Base-by-base conservation (phyloP, 1,284 basidiomycete genomes). In the Anthracocystis setariae region DNA sequence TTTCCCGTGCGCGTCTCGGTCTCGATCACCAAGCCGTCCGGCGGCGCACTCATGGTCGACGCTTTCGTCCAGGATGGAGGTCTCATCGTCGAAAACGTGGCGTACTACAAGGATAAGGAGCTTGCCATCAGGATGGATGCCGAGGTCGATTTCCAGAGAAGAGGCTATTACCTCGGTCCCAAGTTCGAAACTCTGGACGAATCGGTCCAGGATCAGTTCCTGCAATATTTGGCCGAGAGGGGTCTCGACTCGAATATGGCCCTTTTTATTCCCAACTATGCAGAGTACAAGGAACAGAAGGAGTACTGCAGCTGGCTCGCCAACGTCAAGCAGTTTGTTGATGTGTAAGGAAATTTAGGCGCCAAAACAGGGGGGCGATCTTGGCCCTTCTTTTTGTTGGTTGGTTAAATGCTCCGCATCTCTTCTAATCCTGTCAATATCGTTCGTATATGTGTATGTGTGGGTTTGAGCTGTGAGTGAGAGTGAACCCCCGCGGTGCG, bases 291-390 rank as follows among this genome's bases (percentile, higher is more conserved):
- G 72, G 81, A 82, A 65, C 81, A 82, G 73, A 68, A 63, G 15
- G 94, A 97, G 86, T 98, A 98, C 84, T 88, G 94, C 79, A 86
- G 86, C 73, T 98, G 94, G 94, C 86, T 98, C 78, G 85, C 88
- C 73, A 89, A 89, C 77, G 89, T 96, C 84, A 91, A 92, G 87
- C 83, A 83, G 17, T 98, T 97, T 81, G 85, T 98, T 76, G 91
- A 95, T 60, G 87, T 64, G 17, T 66, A 39, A 52, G 21, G 7
- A 7, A 17, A 10, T n/a, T 27, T 27, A 10, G 13, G 10, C 10
- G n/a, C n/a, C n/a, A n/a, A n/a, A n/a, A n/a, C n/a, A 13, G 21
- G 7, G 12, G 1, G n/a, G 10, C 10, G 10, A 32, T 35, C 1
- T 39, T 39, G 38, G 18, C 18, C 9, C 17, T 18, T n/a, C 15